Base-by-base conservation (phyloP, 225 moss, liverwort and hornwort species). In the Neckera pumila region DNA sequence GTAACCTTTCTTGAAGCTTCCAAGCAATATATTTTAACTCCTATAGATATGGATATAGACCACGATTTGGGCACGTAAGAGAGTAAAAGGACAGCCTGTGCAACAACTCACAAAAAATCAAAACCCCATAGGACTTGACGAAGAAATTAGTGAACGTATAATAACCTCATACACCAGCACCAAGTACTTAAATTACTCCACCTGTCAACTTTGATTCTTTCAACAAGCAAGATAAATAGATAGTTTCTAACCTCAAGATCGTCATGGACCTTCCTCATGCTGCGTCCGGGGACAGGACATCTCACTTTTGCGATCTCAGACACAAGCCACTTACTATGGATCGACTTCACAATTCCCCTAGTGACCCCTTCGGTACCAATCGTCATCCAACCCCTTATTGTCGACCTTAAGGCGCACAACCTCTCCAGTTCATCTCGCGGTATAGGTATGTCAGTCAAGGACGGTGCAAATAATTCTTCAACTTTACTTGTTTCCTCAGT, bases 221-320 rank as follows among this genome's bases (percentile, higher is more conserved):
- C 28, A 80, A 75, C 49, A 81, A 84, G 70, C 81, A 76, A 82
- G 40, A 64, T 34, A 38, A 64, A 85, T 33, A 66, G 72, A 19
- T 11, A 61, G 61, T 67, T 65, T 78, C 96, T 86, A 75, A 96
- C 98, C 96, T 99, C 99, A 67, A 99, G 92, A n/a, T 91, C 86
- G n/a, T 95, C 92, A 70, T 97, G 97, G 19, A 96, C 93, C 82
- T 89, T 88, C 67, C 86, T 95, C 97, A 99, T 97, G 87, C 92
- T 97, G 77, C 93, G 85, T 80, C 94, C 96, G 20, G 93, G 94
- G 49, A 94, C 96, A 74, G 84, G 85, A 84, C 91, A 96, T 88
- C 95, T 96, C 82, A 97, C 91, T 92, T 96, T 95, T 13, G 95
- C 97, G 79, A 97, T 89, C 90, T 99, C 99, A 77, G 95, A 95